Base-by-base conservation (phyloP, 495 filamentous ascomycete species). In the Penicillium macrosclerotiorum region DNA sequence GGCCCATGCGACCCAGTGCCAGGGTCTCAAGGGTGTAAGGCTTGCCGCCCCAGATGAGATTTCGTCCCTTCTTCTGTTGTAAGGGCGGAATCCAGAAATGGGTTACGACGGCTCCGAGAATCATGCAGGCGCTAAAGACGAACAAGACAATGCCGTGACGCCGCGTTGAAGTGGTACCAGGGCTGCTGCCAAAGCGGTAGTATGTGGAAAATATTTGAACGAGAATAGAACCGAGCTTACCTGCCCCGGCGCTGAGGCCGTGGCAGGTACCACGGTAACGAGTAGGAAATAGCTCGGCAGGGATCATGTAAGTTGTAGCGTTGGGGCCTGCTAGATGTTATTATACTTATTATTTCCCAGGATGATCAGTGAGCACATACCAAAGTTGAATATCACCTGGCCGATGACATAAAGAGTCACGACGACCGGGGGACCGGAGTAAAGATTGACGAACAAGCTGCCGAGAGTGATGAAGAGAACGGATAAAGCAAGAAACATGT, bases 371-470 rank as follows among this genome's bases (percentile, higher is more conserved):
- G 20, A 22, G 23, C 13, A 50, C 44, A 20, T 59, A 61, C 82
- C 82, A 19, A 84, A 72, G 49, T 85, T 84, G 64, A 85, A 86
- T n/a, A 84, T 49, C 0, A 81, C 55, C 56, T 86, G 78, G 14
- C 74, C 77, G 16, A 86, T 32, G 17, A 79, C 71, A 47, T 83
- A 85, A 2, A 88, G 52, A 0, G 68, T 62, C 6, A 86, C 73
- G 8, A 73, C 74, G 4, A 71, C 58, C 0, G 69, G 63, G 35
- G 78, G 69, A 11, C 51, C 51, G 16, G 57, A 49, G 22, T 65
- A 68, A 8, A 74, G 54, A 5, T 60, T 64, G 12, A 68, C 53
- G 45, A 76, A 78, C 51, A 79, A 61, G n/a, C 62, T 60, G 8
- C 74, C 76, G 11, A 78, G 62, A 12, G 71, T 60, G 36, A 77